Conservation (phyloP, 2,329 filamentous ascomycete genomes). For the Chlorencoelia australis region DNA sequence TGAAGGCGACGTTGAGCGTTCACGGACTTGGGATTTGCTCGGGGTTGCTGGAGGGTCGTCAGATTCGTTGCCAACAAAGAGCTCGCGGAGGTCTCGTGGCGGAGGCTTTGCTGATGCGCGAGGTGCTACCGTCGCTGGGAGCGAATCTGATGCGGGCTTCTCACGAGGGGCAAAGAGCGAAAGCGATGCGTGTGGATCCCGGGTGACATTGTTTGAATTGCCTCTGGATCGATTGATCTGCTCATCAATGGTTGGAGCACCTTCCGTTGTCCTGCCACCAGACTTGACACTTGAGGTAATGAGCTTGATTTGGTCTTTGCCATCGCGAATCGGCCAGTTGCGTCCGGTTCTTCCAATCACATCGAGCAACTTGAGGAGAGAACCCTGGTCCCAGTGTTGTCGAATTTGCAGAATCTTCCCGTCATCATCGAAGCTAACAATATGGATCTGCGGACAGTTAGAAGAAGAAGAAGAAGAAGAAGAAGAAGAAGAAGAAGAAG, state of each 20-base stretch:
- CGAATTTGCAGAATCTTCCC: slow-evolving; percentile 80
- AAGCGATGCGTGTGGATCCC: slow-evolving; percentile 61
- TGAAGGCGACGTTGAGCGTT: slow-evolving; percentile 18
- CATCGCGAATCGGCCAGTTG: slow-evolving; percentile 92
- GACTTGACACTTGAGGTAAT: slow-evolving; percentile 53
- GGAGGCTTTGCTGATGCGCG: slow-evolving; percentile 60
- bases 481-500: neutral
- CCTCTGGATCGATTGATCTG: slow-evolving; percentile 37
- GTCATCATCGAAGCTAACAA: slow-evolving; percentile 70
- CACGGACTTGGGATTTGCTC: slow-evolving; percentile 9
- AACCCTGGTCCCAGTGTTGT: slow-evolving; percentile 90
- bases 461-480: slow-evolving; percentile 1
- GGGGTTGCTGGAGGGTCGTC: slow-evolving; percentile 18
- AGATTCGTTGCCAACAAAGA: slow-evolving; percentile 44
- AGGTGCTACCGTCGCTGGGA: slow-evolving; percentile 46
- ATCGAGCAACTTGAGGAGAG: slow-evolving; percentile 84
- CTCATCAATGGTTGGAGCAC: slow-evolving; percentile 25
- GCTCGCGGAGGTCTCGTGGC: slow-evolving; percentile 58
- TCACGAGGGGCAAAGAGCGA: slow-evolving; percentile 66
- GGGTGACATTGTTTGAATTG: slow-evolving; percentile 43
- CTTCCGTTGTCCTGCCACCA: slow-evolving; percentile 30
- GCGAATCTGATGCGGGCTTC: slow-evolving; percentile 41
- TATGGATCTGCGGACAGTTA: slow-evolving; percentile 55
- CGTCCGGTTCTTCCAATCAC: slow-evolving; percentile 83
- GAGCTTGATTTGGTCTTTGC: slow-evolving; percentile 70